Evolutionary conservation across 306 rosid genomes (phyloP), one percentile per base, ranked within the genome.

Genomic region (Benincasa hispida): DNA sequence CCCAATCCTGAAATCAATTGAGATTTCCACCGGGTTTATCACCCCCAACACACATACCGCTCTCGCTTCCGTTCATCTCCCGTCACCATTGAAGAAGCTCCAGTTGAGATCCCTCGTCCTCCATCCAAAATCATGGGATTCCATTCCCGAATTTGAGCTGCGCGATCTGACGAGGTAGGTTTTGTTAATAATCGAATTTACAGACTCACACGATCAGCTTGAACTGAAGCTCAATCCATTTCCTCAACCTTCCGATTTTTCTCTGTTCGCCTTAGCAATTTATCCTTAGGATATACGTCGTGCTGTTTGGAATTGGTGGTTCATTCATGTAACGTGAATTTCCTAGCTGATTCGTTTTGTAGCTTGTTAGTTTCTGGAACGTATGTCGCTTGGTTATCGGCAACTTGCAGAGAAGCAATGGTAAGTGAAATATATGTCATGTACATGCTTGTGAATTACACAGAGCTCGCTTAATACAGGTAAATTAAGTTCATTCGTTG

Each of bases 121-220:
- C 62, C 82, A 57, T 57, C 53, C 37, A 58, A 77, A 89, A 86
- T 89, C 84, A 88, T 80, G 79, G 80, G 65, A 60, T 72, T 72
- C 56, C 37, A 48, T 47, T 73, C 18, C 51, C 66, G 53, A 81
- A 45, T 75, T 72, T 55, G 63, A 77, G 10, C 75, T 53, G 21
- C 58, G 55, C 85, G 84, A 77, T 81, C 82, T 56, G 79, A 78
- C 76, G 80, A 81, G 97, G 92, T 86, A 76, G 73, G 79, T 65
- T 62, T 18, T 50, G 54, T 77, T 60, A 35, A 74, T 74, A 48
- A 53, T 37, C 50, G 58, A n/a, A 72, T 47, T 25, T 5, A 25
- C 14, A 42, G 18, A 51, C 77, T 50, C 11, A 5, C 60, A 27
- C 45, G 77, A 73, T 73, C 34, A 73, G 77, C 57, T 73, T 10